Base-by-base conservation (phyloP, 257 asterid species). In the Solanum virginianum region DNA sequence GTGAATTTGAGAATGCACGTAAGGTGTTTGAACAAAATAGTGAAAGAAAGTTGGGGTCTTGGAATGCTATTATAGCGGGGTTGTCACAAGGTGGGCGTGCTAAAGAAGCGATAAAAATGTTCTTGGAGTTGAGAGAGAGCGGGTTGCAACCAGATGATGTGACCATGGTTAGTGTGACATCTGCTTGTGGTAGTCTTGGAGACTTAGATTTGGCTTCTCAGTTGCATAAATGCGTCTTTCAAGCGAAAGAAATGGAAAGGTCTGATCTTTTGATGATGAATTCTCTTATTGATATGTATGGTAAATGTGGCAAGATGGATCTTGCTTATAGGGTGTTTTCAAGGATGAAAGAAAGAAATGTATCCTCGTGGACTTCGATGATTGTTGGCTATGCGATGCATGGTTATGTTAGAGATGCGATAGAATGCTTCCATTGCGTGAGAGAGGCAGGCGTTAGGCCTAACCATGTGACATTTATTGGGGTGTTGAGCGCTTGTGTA, bases 271-370 rank as follows among this genome's bases (percentile, higher is more conserved):
- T 92, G 80, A 92, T 93, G 95, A 90, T 92, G 96, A 97, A 95
- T 84, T 97, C 98, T 4, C 87, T 97, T 3, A 83, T 95, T 77
- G 98, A 95, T 82, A 92, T 92, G 97, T 94, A 97, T 68, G 98
- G 98, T 10, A 94, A 94, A 87, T 96, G 98, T 83, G 99, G 99
- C 8, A 85, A 94, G 86, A 93, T 93, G 97, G 98, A 96, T 85
- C 85, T 94, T 87, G 98, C 99, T 36, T 81, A 85, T 77, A 86
- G 80, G 81, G 95, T 92, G 57, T 95, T 97, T 83, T 59, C 71
- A 55, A 71, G 87, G 68, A 95, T 95, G 98, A 93, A 85, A 70
- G 92, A 89, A 85, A 93, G 91, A 84, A 97, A 93, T 84, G 98
- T 97, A 54, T 94, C 95, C 0, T 94, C 99, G 0, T 96, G 98